These are phyloP conservation scores for Didymella segeticola DNA, from an alignment of 2,329 filamentous ascomycete genomes.

Conservation along the genomic window DNA sequence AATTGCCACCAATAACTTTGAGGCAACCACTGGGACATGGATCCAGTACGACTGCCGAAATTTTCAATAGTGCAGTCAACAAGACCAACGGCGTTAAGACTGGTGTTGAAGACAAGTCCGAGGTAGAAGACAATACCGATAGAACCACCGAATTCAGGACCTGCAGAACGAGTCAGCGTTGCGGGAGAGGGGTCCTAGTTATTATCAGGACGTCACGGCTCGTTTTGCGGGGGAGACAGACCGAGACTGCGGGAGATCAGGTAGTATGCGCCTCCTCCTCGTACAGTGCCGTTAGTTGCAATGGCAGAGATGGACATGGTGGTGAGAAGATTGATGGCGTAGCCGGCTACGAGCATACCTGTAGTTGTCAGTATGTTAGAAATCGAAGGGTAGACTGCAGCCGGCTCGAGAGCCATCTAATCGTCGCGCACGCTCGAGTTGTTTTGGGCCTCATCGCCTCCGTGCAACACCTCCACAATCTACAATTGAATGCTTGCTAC, in stretches of 20 bases:
- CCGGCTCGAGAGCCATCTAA: neutral
- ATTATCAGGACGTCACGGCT: neutral
- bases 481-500: neutral
- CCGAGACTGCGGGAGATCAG: slow-evolving; percentile 79
- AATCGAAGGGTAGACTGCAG: neutral
- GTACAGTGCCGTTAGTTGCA: slow-evolving; percentile 87
- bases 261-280: slow-evolving; percentile 87
- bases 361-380: slow-evolving; percentile 18
- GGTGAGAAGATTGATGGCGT: slow-evolving; percentile 81
- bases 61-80: slow-evolving; percentile 83
- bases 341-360: slow-evolving; percentile 78
- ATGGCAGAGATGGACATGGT: slow-evolving; percentile 87
- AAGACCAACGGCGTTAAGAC: slow-evolving; percentile 85
- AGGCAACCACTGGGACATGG: slow-evolving; percentile 66
- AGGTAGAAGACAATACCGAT: slow-evolving; percentile 89
- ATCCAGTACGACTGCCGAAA: slow-evolving; percentile 65
- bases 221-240: neutral
- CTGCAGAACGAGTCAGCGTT: slow-evolving; percentile 40
- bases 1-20: slow-evolving; percentile 80
- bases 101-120: slow-evolving; percentile 82
- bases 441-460: neutral
- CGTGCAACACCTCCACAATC: neutral
- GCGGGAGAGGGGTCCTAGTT: too few species aligned
- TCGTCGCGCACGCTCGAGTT: neutral
- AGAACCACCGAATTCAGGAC: slow-evolving; percentile 86